Evolutionary conservation across 768 basidiomycete species (phyloP), one percentile per base, ranked within the genome.

Genomic region (Rubroboletus satanas): DNA sequence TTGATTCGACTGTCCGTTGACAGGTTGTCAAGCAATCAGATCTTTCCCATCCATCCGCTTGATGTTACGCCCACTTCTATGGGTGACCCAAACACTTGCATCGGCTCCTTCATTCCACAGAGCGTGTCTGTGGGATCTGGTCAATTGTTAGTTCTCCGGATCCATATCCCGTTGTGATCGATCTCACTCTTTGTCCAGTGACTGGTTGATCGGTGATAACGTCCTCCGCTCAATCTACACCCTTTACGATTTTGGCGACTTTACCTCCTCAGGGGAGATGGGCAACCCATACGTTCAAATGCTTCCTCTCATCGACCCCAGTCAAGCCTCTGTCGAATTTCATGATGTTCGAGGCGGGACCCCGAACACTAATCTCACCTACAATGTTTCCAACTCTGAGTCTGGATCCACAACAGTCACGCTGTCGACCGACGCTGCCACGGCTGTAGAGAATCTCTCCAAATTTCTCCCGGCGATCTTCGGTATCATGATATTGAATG

Each of bases 191-290:
- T 49, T 38, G 50, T 42, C 49, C 52, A 91, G 89, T 65, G 91
- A 93, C 67, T 87, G 88, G 84, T 76, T 93, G 43, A 66, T 92
- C 50, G 91, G 91, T 21, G 90, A 88, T 70, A 92, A 89, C 63
- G 79, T 90, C 66, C 78, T 93, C 55, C 89, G 91, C 55, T 88
- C 88, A 15, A 73, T 92, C 37, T 93, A 93, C 70, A 80, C 88
- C 8, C 73, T 93, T 52, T 93, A 91, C 68, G 87, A 92, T 70
- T 93, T 87, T 65, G 90, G 90, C 23, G 88, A 93, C 71, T 90
- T 82, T 60, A 80, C 84, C 64, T 67, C 77, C 12, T 73, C 77
- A 5, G 84, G 83, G 36, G 70, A 78, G 15, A 84, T 84, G 83
- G 89, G 88, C 38, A 71, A 84, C 65, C 91, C 91, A 5, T 90